Evolutionary conservation across 495 filamentous ascomycete genomes (phyloP), one percentile per base, ranked within the genome.

Genomic region (Aspergillus taichungensis): DNA sequence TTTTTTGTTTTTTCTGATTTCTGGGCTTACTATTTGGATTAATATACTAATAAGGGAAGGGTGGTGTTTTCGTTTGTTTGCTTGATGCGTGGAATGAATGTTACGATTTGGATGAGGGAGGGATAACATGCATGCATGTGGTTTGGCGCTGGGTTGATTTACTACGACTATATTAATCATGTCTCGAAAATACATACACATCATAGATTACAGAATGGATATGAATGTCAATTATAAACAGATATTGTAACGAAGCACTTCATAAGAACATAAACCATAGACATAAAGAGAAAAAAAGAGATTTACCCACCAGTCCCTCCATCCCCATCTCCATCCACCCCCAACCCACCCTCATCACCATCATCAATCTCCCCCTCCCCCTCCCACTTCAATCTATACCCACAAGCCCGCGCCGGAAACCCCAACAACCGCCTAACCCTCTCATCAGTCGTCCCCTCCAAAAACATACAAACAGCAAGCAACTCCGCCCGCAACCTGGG

Each of bases 341-440:
- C 18, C 8, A 29, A 29, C 7, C 2, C 13, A 11, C 3, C 13
- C 10, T 33, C 30, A 40, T 6, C 3, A 29, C 6, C 13, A 29
- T 6, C 9, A 42, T n/a, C 40, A 14, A 7, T n/a, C 30, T 12
- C n/a, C n/a, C 45, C 34, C 42, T 55, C 57, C 60, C 92, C 85
- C 84, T 94, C 94, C 31, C 94, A 84, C 2, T 56, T 71, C 49
- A 94, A 52, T 56, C 89, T 77, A 44, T 89, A 91, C 24, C 90
- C 89, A 45, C 94, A 81, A 11, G 80, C 72, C 61, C 85, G 77
- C 1, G 90, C 89, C 45, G 94, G 68, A 59, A 58, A 62, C 37
- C 58, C 53, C 35, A 64, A 12, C 52, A 64, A 37, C 10, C 40
- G 37, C 33, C 58, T 42, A 36, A 67, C 45, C 1, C 53, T 34